Evolutionary conservation across 1,284 basidiomycete genomes (phyloP).

Genomic region (Malassezia yamatoensis): DNA sequence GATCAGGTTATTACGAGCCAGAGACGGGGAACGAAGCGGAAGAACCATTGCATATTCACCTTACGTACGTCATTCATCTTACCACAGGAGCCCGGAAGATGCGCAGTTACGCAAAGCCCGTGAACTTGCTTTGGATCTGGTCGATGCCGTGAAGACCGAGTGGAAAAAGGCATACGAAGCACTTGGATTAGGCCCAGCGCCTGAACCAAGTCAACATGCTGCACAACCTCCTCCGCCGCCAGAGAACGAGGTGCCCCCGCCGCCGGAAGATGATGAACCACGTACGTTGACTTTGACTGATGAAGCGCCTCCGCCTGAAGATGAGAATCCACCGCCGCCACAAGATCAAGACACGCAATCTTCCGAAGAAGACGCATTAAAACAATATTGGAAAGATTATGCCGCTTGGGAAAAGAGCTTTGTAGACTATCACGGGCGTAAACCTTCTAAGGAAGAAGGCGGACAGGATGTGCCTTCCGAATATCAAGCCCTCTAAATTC

Average conservation of each 20-base stretch:
- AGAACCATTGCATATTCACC: slow-evolving; percentile 67
- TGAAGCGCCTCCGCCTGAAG: slow-evolving; percentile 6
- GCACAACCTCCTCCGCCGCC: slow-evolving; percentile 14
- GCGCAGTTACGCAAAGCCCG: slow-evolving; percentile 32
- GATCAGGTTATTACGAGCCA: slow-evolving; percentile 87
- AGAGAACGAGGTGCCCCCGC: slow-evolving; percentile 12
- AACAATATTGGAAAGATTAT: slow-evolving; percentile 47
- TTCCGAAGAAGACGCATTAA: slow-evolving; percentile 26
- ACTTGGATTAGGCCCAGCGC: slow-evolving; percentile 7
- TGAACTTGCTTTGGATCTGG: slow-evolving; percentile 33
- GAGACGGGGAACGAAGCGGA: slow-evolving; percentile 82
- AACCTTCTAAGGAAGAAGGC: slow-evolving; percentile 41
- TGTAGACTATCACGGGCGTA: slow-evolving; percentile 38
- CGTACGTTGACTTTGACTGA: slow-evolving; percentile 7
- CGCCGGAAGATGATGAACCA: slow-evolving; percentile 14
- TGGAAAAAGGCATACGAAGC: slow-evolving; percentile 37
- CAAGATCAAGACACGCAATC: slow-evolving; percentile 13
- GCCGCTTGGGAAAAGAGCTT: slow-evolving; percentile 40
- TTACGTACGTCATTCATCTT: not conserved
- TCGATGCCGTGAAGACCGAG: slow-evolving; percentile 39
- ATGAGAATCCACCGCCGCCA: slow-evolving; percentile 5
- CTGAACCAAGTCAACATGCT: slow-evolving; percentile 3
- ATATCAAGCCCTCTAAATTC: slow-evolving; percentile 20
- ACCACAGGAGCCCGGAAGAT: slow-evolving; percentile 30
- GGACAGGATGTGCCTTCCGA: slow-evolving; percentile 40